These are phyloP conservation scores for Cryptosporidium parvum DNA, from an alignment of 169 alveolate genomes.

Conservation along the genomic window DNA sequence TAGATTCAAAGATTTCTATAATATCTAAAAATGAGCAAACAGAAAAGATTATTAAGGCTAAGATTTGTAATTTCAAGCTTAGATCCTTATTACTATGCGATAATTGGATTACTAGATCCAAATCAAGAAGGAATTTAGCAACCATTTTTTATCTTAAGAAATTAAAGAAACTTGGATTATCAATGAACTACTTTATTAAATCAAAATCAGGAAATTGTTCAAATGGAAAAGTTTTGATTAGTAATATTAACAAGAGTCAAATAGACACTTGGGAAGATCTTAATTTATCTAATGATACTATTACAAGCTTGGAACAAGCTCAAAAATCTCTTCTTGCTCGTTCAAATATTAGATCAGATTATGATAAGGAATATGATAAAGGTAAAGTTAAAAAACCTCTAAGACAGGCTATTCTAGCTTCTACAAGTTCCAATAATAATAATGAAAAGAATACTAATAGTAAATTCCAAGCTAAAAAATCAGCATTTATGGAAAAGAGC, in stretches of 20 bases:
- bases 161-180: not conserved
- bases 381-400: slow-evolving; percentile 77
- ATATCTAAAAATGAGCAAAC: not conserved
- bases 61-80: not conserved
- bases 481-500: not conserved
- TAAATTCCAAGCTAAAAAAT: not conserved
- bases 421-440: not conserved
- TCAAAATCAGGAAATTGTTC: not conserved
- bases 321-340: slow-evolving; percentile 23
- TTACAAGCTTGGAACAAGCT: slow-evolving; percentile 15
- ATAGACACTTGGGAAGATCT: slow-evolving; percentile 60
- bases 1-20: not conserved
- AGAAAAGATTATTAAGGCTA: not conserved
- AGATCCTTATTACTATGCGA: slow-evolving; percentile 12
- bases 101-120: slow-evolving; percentile 12
- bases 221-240: not conserved
- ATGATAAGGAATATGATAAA: slow-evolving; percentile 80
- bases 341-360: slow-evolving; percentile 70
- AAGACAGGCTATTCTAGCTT: not conserved
- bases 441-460: not conserved
- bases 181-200: not conserved
- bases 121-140: slow-evolving; percentile 29
- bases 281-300: not conserved
- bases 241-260: not conserved
- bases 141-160: not conserved